Evolutionary conservation across 2,329 filamentous ascomycete species (phyloP).

Genomic region (Cytospora schulzeri): DNA sequence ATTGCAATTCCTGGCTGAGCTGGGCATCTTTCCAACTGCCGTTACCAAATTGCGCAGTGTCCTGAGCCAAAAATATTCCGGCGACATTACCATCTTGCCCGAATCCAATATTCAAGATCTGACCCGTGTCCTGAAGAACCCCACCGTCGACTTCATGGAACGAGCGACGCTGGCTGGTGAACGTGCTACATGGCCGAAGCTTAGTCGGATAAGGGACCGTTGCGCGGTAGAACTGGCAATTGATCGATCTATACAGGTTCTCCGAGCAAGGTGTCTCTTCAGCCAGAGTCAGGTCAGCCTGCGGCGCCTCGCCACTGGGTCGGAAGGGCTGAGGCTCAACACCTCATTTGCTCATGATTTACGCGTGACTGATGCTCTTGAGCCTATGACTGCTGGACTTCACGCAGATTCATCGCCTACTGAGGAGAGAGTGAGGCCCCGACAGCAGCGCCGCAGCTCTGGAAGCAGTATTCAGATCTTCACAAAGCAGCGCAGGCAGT

Average conservation of each 20-base stretch:
- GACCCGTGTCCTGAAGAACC: conserved; percentile 78
- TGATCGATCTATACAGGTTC: conserved; percentile 70
- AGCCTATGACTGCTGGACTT: conserved; percentile 16
- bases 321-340: conserved; percentile 33
- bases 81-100: conserved; percentile 92
- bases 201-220: conserved; percentile 82
- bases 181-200: conserved; percentile 86
- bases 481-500: conserved; percentile 39
- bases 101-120: conserved; percentile 75
- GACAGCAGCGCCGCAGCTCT: conserved; percentile 49
- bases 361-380: conserved; percentile 29
- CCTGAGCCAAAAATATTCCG: conserved; percentile 87
- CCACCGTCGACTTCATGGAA: conserved; percentile 83
- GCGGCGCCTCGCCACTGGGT: conserved; percentile 47
- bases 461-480: conserved; percentile 50
- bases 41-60: conserved; percentile 79
- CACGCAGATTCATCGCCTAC: conserved; percentile 9
- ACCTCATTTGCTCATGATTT: conserved; percentile 19
- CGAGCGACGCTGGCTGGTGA: conserved; percentile 77
- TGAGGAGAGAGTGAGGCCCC: conserved; percentile 13
- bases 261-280: conserved; percentile 70
- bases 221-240: conserved; percentile 87
- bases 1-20: conserved; percentile 76
- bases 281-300: conserved; percentile 65
- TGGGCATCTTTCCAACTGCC: conserved; percentile 78